phyloP scores from a whole-genome alignment of 2,329 filamentous ascomycete genomes.

The Botryosphaeria dothidea region DNA sequence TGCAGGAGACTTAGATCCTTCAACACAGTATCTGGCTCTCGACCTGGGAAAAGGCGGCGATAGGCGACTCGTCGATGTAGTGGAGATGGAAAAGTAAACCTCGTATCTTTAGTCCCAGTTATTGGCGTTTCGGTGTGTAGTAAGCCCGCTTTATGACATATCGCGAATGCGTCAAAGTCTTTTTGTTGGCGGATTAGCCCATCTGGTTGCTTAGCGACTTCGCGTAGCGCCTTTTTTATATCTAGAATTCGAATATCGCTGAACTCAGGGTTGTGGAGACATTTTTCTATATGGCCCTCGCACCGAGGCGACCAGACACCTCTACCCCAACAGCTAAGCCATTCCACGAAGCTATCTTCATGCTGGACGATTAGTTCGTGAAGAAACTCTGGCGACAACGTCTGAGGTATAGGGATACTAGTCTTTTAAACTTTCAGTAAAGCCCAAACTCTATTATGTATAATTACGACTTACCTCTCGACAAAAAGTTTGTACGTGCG shows the following conservation, averaged over 20 bases:
- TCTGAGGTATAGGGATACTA: neutral
- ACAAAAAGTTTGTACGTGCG: neutral
- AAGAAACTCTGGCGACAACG: neutral
- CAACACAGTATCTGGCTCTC: conserved; percentile 18
- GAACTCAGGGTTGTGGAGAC: neutral
- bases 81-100: conserved; percentile 22
- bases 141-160: neutral
- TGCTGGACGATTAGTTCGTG: neutral
- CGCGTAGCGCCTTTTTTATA: neutral
- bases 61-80: conserved; percentile 22
- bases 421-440: neutral
- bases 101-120: conserved; percentile 1
- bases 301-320: neutral
- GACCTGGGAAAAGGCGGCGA: conserved; percentile 20
- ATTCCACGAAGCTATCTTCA: neutral
- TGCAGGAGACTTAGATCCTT: conserved; percentile 21
- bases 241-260: neutral
- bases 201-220: neutral
- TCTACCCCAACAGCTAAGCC: neutral
- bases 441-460: neutral
- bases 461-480: neutral
- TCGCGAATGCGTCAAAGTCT: neutral
- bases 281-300: neutral
- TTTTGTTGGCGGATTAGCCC: neutral
- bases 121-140: conserved; percentile 18